These are phyloP conservation scores for Penicillium riverlandense DNA, from an alignment of 495 filamentous ascomycete genomes.

Conservation along the genomic window DNA sequence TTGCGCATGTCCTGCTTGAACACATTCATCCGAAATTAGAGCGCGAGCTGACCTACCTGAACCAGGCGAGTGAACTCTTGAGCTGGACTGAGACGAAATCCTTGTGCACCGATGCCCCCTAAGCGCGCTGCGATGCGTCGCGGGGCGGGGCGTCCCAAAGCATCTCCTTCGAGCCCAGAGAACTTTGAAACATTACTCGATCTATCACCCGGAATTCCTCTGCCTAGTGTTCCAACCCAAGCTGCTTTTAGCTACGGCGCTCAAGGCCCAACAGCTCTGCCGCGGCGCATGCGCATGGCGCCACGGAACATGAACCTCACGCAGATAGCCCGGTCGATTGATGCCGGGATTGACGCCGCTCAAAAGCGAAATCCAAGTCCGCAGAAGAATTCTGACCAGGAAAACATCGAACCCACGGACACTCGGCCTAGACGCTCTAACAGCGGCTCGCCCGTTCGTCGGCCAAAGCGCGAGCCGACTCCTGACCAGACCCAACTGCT, in stretches of 20 bases:
- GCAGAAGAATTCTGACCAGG: not conserved
- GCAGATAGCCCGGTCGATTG: slow-evolving; percentile 19
- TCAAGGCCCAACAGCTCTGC: slow-evolving; percentile 17
- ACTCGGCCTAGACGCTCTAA: slow-evolving; percentile 6
- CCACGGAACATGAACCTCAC: slow-evolving; percentile 11
- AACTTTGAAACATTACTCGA: slow-evolving; percentile 8
- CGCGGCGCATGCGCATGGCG: slow-evolving; percentile 11
- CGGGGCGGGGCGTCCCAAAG: not conserved
- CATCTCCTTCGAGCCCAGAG: slow-evolving; percentile 5
- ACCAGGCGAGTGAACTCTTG: not conserved
- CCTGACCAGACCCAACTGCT: slow-evolving; percentile 36
- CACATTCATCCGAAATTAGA: no score
- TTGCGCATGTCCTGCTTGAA: no score
- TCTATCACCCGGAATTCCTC: slow-evolving; percentile 4
- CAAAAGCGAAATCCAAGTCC: slow-evolving; percentile 12
- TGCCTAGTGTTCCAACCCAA: slow-evolving; percentile 23
- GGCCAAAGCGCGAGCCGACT: slow-evolving; percentile 29
- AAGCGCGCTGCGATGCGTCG: slow-evolving; percentile 13
- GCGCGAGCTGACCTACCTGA: not conserved
- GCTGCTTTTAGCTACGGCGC: slow-evolving; percentile 31
- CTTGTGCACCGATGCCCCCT: slow-evolving; percentile 13
- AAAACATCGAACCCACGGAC: not conserved
- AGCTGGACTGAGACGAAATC: no score
- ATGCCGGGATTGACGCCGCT: slow-evolving; percentile 16
- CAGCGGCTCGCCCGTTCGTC: slow-evolving; percentile 10